Percentiles rank a stretch among this genome's conserved stretches.
phyloP scores from a whole-genome alignment of 192 early-diverging fungal genomes.

The Ambispora gerdemannii region DNA sequence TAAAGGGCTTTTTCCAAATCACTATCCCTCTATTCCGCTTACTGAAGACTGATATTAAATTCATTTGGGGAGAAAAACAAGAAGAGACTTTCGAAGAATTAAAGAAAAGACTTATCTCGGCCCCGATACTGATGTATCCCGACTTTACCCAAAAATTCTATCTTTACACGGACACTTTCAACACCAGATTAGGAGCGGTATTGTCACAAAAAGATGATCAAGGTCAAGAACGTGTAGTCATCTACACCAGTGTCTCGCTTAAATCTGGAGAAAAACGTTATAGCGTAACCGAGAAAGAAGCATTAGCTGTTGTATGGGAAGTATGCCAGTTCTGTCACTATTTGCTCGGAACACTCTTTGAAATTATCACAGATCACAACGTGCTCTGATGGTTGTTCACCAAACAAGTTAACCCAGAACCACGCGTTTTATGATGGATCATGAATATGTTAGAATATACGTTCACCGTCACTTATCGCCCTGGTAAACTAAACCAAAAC shows the following conservation, averaged over 20 bases:
- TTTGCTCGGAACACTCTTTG: constrained; percentile 31
- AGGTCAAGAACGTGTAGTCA: background rate
- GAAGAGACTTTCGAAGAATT: background rate
- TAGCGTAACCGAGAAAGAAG: constrained; percentile 22
- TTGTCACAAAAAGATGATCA: constrained; percentile 16
- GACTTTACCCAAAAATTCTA: too few relatives aligned
- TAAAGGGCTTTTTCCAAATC: too few relatives aligned
- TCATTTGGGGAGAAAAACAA: background rate
- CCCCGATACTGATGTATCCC: background rate
- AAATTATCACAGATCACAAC: constrained; percentile 38
- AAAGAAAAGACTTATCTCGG: background rate
- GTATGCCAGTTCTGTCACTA: too few relatives aligned
- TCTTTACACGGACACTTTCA: too few relatives aligned
- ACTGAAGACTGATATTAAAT: constrained; percentile 2
- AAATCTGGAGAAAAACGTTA: constrained; percentile 28
- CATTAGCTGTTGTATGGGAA: too few relatives aligned
- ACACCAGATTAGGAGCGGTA: too few relatives aligned
- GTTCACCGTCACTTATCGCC: background rate
- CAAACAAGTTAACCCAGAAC: background rate
- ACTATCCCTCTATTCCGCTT: constrained; percentile 6
- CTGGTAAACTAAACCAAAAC: background rate
- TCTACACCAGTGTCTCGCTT: constrained; percentile 14
- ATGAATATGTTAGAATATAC: background rate
- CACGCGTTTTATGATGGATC: too few relatives aligned
- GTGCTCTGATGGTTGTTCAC: constrained; percentile 25